Evolutionary conservation across 106 monocot genomes (phyloP), one percentile per base, ranked within the genome.

Genomic region (Alisma plantagoaquatica): DNA sequence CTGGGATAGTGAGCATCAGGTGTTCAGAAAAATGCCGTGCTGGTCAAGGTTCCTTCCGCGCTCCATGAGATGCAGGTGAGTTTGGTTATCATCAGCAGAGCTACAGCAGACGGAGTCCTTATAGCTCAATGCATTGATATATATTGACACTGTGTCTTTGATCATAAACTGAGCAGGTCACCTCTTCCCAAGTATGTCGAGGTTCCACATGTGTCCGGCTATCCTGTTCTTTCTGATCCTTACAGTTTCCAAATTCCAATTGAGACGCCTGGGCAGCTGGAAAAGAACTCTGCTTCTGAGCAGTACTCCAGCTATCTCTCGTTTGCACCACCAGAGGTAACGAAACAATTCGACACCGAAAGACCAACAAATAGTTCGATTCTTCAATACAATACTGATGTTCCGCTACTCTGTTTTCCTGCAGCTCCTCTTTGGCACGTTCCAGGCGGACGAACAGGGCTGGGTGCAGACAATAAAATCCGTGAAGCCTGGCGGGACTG

Each of bases 321-420:
- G 23, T 94, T 88, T 81, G 73, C 94, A 15, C 94, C 94, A 33
- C 88, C 94, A 21, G 94, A 94, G 87, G 93, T 87, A 71, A 67
- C 4, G 18, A 15, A 43, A 24, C n/a, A 58, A n/a, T n/a, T n/a
- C n/a, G n/a, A n/a, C n/a, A n/a, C n/a, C n/a, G n/a, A n/a, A n/a
- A n/a, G n/a, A n/a, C n/a, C n/a, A n/a, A n/a, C n/a, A n/a, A n/a
- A n/a, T n/a, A n/a, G n/a, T n/a, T 41, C 3, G 10, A 23, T 23
- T 47, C 8, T 21, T 47, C 23, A 19, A 8, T 18, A 19, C 8
- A 47, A 47, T 47, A 47, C 23, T 47, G 20, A 47, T 1, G 20
- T 47, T 19, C 19, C 23, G 16, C 3, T 22, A 19, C n/a, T n/a
- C 23, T 9, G 8, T 54, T 9, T 25, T 62, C 51, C 7, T 74